Conservation (phyloP, 169 alveolate genomes). For the Babesia gibsoni region DNA sequence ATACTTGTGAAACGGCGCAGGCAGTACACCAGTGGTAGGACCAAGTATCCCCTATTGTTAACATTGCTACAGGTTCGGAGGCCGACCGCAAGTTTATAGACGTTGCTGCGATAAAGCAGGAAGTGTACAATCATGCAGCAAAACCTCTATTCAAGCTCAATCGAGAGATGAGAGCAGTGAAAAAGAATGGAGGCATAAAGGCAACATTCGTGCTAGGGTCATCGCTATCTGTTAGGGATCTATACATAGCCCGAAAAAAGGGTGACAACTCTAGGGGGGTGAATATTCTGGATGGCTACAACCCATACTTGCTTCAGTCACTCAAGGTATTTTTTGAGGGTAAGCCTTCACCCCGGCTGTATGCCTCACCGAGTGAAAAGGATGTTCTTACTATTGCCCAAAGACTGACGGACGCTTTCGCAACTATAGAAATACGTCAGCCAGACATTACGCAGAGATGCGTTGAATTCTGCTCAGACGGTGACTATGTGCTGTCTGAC, state of each 20-base stretch:
- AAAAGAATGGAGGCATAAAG: constrained; percentile 29
- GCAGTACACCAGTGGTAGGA: constrained; percentile 5
- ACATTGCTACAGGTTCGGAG: constrained; percentile 4
- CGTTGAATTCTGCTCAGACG: constrained; percentile 47
- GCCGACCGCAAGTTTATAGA: constrained; percentile 18
- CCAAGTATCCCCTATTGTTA: not conserved
- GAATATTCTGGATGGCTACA: constrained; percentile 31
- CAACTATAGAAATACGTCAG: constrained; percentile 39
- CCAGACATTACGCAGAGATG: constrained; percentile 46
- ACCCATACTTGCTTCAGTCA: constrained; percentile 7
- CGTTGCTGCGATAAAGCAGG: constrained; percentile 3
- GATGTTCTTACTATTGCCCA: constrained; percentile 36
- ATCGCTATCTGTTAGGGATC: constrained; percentile 19
- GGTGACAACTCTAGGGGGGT: not conserved
- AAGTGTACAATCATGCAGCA: constrained; percentile 43
- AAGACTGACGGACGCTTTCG: constrained; percentile 34
- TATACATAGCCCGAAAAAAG: constrained; percentile 6
- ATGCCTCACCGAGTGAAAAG: constrained; percentile 35
- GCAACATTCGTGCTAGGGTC: constrained; percentile 59
- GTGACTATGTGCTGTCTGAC: constrained; percentile 47
- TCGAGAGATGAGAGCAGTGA: constrained; percentile 21
- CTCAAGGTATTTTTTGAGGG: constrained; percentile 36
- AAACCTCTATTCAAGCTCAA: constrained; percentile 39
- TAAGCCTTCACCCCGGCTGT: constrained; percentile 1
- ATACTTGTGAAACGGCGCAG: constrained; percentile 22